Evolutionary conservation across 495 filamentous ascomycete genomes (phyloP), one percentile per base, ranked within the genome.

Genomic region (Lepraria neglecta): DNA sequence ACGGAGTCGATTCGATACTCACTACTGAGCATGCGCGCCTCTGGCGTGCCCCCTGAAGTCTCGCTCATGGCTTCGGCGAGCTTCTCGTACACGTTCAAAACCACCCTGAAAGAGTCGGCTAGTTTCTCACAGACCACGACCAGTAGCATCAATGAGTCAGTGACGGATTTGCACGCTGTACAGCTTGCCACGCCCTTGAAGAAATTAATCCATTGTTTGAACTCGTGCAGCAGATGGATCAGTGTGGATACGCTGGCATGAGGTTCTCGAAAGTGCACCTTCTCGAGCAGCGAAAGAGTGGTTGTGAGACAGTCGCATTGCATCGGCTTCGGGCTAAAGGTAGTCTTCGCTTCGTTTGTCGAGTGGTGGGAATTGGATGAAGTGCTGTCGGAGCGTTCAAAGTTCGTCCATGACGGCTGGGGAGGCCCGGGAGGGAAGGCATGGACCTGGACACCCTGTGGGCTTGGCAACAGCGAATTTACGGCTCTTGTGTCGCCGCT

Each of bases 401-500:
- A 47, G 3, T 47, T 47, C 45, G 45, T 47, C 45, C 45, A 47
- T 47, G 45, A 47, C n/a, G 45, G 45, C 45, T 47, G 45, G 45
- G 45, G 45, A 24, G n/a, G 45, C 14, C n/a, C 45, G n/a, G 44
- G 44, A 46, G 44, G 17, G 44, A 46, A 24, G 44, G 44, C 44
- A 19, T 21, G n/a, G 45, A 24, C n/a, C n/a, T 17, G 45, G n/a
- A 47, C 45, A 24, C 45, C 45, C 45, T 47, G 45, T 0, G 45
- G n/a, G 45, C 45, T 47, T 47, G 10, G 45, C 45, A 47, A 47
- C n/a, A 47, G 45, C 45, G 45, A 47, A 47, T 12, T 17, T 47
- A 47, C 45, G n/a, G 45, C n/a, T 47, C 45, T 47, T 47, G 45
- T 47, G 19, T n/a, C 45, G 45, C 45, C n/a, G n/a, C n/a, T 47